Percentiles rank a stretch among this genome's conserved stretches.
phyloP scores from a whole-genome alignment of 2,329 filamentous ascomycete genomes.

The Stachybotrys echinatus region DNA sequence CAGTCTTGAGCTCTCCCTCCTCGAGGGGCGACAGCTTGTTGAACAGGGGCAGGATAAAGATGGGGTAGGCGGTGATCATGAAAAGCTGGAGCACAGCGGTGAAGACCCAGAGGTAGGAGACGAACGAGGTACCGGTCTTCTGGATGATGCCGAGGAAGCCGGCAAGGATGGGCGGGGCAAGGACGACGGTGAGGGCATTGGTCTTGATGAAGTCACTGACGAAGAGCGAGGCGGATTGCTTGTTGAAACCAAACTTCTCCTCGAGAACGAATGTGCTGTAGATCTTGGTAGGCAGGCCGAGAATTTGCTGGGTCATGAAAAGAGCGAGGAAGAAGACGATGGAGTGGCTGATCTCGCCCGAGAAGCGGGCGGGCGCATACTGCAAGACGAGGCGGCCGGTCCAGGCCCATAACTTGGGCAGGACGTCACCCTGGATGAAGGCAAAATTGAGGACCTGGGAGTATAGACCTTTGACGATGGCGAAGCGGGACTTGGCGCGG shows the following conservation, averaged over 20 bases:
- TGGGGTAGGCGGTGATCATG: slow-evolving; percentile 93
- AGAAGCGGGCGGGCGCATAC: slow-evolving; percentile 73
- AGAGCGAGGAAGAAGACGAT: slow-evolving; percentile 89
- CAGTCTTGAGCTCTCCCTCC: slow-evolving; percentile 79
- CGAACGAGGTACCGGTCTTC: slow-evolving; percentile 89
- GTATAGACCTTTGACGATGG: slow-evolving; percentile 75
- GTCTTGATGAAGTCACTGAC: slow-evolving; percentile 88
- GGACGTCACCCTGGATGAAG: slow-evolving; percentile 85
- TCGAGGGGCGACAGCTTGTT: slow-evolving; percentile 95
- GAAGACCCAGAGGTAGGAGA: slow-evolving; percentile 97
- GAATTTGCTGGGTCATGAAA: slow-evolving; percentile 71
- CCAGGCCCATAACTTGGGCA: slow-evolving; percentile 84
- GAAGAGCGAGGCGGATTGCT: slow-evolving; percentile 87
- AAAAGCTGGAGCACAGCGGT: slow-evolving; percentile 84
- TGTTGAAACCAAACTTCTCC: slow-evolving; percentile 98
- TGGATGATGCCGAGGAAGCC: slow-evolving; percentile 93
- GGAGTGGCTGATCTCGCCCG: slow-evolving; percentile 89
- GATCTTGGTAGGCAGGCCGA: slow-evolving; percentile 76
- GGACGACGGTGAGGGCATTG: slow-evolving; percentile 71
- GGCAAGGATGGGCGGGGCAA: slow-evolving; percentile 83
- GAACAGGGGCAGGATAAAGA: slow-evolving; percentile 90
- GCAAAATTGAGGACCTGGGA: slow-evolving; percentile 82
- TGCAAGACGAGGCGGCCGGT: slow-evolving; percentile 69
- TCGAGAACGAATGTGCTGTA: slow-evolving; percentile 96
- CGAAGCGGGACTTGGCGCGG: slow-evolving; percentile 89